Evolutionary conservation across 306 rosid species (phyloP).

Genomic region (Acacia crassicarpa): DNA sequence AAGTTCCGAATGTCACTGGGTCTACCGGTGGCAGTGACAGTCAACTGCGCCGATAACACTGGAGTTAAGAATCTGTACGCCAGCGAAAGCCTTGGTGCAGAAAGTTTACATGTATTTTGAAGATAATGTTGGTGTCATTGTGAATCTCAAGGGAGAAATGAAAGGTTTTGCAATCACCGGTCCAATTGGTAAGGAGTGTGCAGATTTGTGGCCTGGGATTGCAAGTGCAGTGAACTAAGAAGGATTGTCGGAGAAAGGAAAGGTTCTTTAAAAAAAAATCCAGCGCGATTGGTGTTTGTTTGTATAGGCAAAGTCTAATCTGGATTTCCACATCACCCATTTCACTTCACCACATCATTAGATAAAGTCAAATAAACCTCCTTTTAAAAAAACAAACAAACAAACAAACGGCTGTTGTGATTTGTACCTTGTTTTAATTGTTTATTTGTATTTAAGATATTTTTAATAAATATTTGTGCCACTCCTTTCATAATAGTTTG

Average conservation of each 20-base stretch:
- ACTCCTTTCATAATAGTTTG: no score
- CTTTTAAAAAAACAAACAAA: no score
- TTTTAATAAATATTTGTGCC: no score
- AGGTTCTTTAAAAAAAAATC: no score
- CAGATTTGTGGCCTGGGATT: conserved; percentile 96
- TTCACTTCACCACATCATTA: no score
- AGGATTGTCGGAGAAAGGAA: background rate
- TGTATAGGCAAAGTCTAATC: no score
- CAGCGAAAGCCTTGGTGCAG: conserved; percentile 92
- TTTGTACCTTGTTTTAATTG: no score
- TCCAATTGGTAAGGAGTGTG: conserved; percentile 87
- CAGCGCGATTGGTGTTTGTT: no score
- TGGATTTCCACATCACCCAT: no score
- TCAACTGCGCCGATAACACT: conserved; percentile 90
- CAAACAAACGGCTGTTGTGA: no score
- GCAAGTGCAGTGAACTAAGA: conserved; percentile 86
- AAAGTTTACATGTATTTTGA: conserved; percentile 95
- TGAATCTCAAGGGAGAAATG: conserved; percentile 94
- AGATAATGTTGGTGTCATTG: conserved; percentile 90
- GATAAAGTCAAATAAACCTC: no score
- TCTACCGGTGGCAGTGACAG: conserved; percentile 94
- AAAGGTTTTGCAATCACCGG: conserved; percentile 95
- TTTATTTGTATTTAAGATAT: no score
- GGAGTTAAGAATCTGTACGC: conserved; percentile 90
- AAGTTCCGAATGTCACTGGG: conserved; percentile 96